Evolutionary conservation across 164 flowering plant species (phyloP).

Genomic region (Piper betle): DNA sequence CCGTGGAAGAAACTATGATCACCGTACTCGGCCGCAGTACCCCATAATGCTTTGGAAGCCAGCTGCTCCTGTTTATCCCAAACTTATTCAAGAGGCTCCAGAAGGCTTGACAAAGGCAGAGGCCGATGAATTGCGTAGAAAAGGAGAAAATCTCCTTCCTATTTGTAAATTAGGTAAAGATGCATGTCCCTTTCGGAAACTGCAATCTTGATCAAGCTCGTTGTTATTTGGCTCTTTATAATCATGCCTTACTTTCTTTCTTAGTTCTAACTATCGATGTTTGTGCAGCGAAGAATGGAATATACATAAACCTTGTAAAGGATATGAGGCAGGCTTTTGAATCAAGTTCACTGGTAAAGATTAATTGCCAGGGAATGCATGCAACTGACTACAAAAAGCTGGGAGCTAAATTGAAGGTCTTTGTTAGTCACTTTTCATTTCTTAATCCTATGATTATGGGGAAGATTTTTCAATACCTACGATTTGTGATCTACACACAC

Average conservation of each 20-base stretch:
- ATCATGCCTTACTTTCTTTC: background rate
- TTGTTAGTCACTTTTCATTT: slow-evolving; percentile 2
- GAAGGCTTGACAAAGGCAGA: slow-evolving; percentile 79
- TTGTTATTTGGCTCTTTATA: background rate
- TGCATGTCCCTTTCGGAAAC: background rate
- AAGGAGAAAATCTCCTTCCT: slow-evolving; percentile 66
- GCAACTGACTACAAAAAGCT: slow-evolving; percentile 88
- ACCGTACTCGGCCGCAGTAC: slow-evolving; percentile 61
- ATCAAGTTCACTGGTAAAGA: slow-evolving; percentile 70
- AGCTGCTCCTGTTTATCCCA: slow-evolving; percentile 94
- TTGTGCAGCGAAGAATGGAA: slow-evolving; percentile 79
- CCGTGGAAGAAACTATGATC: slow-evolving; percentile 83
- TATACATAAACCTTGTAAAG: slow-evolving; percentile 51
- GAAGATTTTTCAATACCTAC: no score
- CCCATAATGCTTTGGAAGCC: slow-evolving; percentile 99
- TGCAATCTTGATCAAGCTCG: background rate
- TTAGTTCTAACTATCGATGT: background rate
- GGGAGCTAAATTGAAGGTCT: slow-evolving; percentile 92
- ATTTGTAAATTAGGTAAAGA: slow-evolving; percentile 75
- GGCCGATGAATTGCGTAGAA: slow-evolving; percentile 58
- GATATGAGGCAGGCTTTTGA: no score
- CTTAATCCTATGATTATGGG: background rate
- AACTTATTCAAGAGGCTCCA: slow-evolving; percentile 93
- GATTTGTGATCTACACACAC: no score
- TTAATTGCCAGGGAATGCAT: slow-evolving; percentile 74